Base-by-base conservation (phyloP, 139 green algal genomes). In the Auxenochlorella protothecoides region DNA sequence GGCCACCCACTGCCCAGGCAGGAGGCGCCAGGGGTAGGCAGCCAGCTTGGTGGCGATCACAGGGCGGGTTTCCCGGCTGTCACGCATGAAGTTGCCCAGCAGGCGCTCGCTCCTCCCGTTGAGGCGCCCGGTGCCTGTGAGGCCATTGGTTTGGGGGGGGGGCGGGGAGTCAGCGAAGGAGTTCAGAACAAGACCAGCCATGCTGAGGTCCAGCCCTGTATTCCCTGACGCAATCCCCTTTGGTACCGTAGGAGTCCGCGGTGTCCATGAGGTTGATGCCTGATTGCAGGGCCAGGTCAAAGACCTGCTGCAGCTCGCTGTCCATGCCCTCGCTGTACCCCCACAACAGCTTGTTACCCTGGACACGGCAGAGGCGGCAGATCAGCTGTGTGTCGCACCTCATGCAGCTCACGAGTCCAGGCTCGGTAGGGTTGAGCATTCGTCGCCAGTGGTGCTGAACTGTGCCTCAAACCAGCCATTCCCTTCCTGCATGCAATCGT, bases 261-360 rank as follows among this genome's bases (percentile, higher is more conserved):
- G 91, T 96, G 76, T 96, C 91, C 59, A 94, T 96, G 2, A 96
- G 12, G 69, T 92, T 96, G 57, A 95, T 80, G 10, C 91, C 91
- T 5, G 63, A 66, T 7, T 68, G 66, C 5, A 96, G 81, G 4
- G 84, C 79, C 8, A 89, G 71, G 82, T 97, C 89, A 79, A 96
- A 98, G n/a, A 96, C 80, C 66, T 86, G 16, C 71, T 95, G 85
- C 68, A 99, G 85, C 80, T 97, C 91, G 2, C 68, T 63, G 74
- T 99, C 94, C 83, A 91, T 91, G 4, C 65, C 56, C 52, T 92
- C 78, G 9, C 90, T 72, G 82, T 99, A 99, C 4, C 83, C 87
- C 90, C 89, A 97, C 56, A 97, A 75, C 68, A 97, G 85, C 70
- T 88, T 75, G 72, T 96, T 96, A 53, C 86, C 86, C 85, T 84